Evolutionary conservation across 139 green algal genomes (phyloP), one percentile per base, ranked within the genome.

Genomic region (Volvox africanus): DNA sequence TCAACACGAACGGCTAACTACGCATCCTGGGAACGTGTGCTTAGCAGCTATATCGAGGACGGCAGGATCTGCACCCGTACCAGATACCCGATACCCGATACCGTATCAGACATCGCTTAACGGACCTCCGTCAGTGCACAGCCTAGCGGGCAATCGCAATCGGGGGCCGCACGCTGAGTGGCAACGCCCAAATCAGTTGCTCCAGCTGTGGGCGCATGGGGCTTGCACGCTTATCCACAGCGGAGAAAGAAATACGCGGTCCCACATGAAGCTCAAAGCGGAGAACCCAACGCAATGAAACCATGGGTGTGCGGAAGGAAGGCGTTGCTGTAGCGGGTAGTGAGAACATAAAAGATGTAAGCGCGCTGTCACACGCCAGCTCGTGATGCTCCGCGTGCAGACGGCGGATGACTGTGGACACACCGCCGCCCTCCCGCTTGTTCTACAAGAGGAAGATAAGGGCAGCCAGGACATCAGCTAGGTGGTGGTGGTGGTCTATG

Each of bases 301-400:
- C 88, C 89, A 98, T 93, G 13, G 95, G 96, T 13, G 95, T 98
- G 14, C 92, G 86, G 89, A 98, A 98, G 33, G 94, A 97, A 16
- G 96, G 89, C 5, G 95, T 93, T 12, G 94, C 96, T 19, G 93
- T 93, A 22, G 89, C 73, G 11, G 97, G 97, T n/a, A 98, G 88
- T 20, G 94, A 95, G 81, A 98, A 97, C 30, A 95, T 86, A 87
- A 98, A 98, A 76, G 96, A 93, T 3, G 94, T 94, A 75, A 95
- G 90, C 5, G 95, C 71, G 0, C 92, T 78, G 93, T 98, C 94
- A 1, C 88, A 79, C 5, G 96, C 96, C 9, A 98, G 44, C 82
- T 98, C 96, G 50, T 93, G 87, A 24, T 97, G 94, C 92, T 98
- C 97, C 11, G 94, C 93, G 69, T 95, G 94, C 61, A 98, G 93